Evolutionary conservation across 2,329 filamentous ascomycete species (phyloP), one percentile per base, ranked within the genome.

Genomic region (Cryphonectria nitschkei): DNA sequence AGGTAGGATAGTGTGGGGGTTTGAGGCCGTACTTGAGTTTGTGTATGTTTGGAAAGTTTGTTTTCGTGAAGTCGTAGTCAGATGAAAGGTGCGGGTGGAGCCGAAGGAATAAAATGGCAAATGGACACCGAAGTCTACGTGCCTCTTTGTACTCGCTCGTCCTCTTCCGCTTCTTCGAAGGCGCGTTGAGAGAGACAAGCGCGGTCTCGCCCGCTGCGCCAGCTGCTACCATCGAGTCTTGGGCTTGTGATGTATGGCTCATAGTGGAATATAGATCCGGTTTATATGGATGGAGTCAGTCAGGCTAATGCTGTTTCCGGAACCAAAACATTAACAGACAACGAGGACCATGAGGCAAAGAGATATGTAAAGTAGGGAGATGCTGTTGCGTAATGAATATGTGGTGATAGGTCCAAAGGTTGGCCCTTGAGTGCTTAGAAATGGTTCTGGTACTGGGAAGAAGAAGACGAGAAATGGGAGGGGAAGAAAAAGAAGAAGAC

Each of bases 11-110:
- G 54, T 32, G 29, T 39, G 5, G 3, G 34, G 2, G 13, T 19
- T 61, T 39, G 58, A 39, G 26, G 14, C 7, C 16, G n/a, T 61
- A 61, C 58, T 61, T 61, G 32, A 61, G 34, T 26, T 61, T 61
- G 29, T 39, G 58, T 61, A 61, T 61, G 34, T 9, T 61, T 22
- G 58, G 9, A 14, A 61, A 61, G 34, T 19, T 61, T 37, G 32
- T 6, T n/a, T 61, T 32, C 32, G 2, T 37, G 19, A 4, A 3
- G 3, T 8, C 19, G 37, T 34, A 22, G 29, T 9, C 8, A n/a
- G 29, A 43, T 43, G 3, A 11, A 9, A 34, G 29, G 29, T 14
- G 7, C 29, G 32, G 14, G 14, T 8, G 2, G 1, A 19, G 3
- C 0, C 2, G 7, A 26, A 3, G 9, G 13, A 26, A 32, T 7